These are phyloP conservation scores for Fusarium fujikuroi DNA, from an alignment of 2,329 filamentous ascomycete genomes.

Conservation along the genomic window DNA sequence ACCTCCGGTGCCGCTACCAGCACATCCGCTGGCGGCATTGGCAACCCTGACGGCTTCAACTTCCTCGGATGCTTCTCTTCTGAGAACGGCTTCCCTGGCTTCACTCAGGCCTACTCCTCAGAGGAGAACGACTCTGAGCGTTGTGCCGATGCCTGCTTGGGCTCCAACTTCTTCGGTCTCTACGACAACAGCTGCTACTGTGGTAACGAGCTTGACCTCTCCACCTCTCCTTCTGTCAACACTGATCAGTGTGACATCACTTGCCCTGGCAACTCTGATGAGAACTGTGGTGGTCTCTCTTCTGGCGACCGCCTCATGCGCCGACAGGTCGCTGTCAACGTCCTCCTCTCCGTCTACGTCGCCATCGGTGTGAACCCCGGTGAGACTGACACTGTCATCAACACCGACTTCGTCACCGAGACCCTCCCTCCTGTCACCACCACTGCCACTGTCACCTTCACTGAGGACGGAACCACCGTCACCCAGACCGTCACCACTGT, in stretches of 20 bases:
- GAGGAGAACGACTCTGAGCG: constrained; percentile 27
- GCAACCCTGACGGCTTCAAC: constrained; percentile 31
- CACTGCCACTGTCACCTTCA: constrained; percentile 44
- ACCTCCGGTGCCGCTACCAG: neutral
- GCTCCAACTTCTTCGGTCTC: constrained; percentile 42
- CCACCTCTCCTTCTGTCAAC: constrained; percentile 8
- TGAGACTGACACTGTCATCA: constrained; percentile 17
- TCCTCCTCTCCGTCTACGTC: constrained; percentile 41
- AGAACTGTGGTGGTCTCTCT: constrained; percentile 44
- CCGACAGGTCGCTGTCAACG: constrained; percentile 38
- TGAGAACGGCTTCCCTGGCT: constrained; percentile 42
- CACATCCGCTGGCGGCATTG: constrained; percentile 4
- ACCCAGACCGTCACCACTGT: constrained; percentile 40
- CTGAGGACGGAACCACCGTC: constrained; percentile 36
- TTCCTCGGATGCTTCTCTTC: constrained; percentile 47
- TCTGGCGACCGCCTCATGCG: constrained; percentile 22
- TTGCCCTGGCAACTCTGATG: constrained; percentile 43
- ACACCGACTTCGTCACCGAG: constrained; percentile 36
- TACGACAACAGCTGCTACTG: constrained; percentile 48
- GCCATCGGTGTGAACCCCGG: constrained; percentile 19
- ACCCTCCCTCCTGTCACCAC: constrained; percentile 44
- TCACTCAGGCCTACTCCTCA: constrained; percentile 19
- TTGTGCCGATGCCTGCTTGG: constrained; percentile 42
- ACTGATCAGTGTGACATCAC: constrained; percentile 39
- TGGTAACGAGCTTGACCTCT: constrained; percentile 28